Evolutionary conservation across 1,284 basidiomycete species (phyloP), one percentile per base, ranked within the genome.

Genomic region (Leccinum subrobustum): DNA sequence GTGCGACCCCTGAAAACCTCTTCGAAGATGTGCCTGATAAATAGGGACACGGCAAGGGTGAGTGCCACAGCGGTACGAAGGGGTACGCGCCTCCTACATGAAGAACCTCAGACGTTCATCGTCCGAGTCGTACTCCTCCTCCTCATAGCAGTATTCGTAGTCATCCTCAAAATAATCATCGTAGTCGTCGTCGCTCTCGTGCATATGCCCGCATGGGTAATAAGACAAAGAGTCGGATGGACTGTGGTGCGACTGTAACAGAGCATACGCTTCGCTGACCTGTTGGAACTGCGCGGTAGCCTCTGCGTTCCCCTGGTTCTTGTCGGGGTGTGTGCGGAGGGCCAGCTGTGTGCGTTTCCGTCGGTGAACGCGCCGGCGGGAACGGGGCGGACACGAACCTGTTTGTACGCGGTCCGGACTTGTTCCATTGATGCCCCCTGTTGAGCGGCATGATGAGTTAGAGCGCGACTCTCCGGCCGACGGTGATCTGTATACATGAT

Each of bases 321-420:
- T 90, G 75, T 91, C 89, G 6, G 89, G 89, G 72, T 91, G 89
- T 0, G 83, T 86, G 35, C 79, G 79, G 29, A 91, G 76, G 8
- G 88, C 88, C 59, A 84, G 73, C 86, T 89, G 63, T n/a, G 60
- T 11, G 57, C 48, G 48, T 53, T 57, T 37, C 51, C 14, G 23
- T 61, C 18, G 58, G 52, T 39, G 58, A 57, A 52, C 25, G 48
- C 18, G 54, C 57, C 39, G 56, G 29, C 52, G 18, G 18, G 23
- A 37, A 20, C 8, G 54, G 54, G 52, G 16, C 48, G 14, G 55
- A 23, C 35, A 64, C 73, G 53, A 63, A 86, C 88, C 79, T 86
- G 83, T 70, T 82, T 89, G 77, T 91, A 91, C 3, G 83, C 79
- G 54, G 75, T 78, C 73, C 86, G 89, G 56, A 91, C 84, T 20